Conservation (phyloP, 1,284 basidiomycete genomes). For the Hortiboletus rubellus region DNA sequence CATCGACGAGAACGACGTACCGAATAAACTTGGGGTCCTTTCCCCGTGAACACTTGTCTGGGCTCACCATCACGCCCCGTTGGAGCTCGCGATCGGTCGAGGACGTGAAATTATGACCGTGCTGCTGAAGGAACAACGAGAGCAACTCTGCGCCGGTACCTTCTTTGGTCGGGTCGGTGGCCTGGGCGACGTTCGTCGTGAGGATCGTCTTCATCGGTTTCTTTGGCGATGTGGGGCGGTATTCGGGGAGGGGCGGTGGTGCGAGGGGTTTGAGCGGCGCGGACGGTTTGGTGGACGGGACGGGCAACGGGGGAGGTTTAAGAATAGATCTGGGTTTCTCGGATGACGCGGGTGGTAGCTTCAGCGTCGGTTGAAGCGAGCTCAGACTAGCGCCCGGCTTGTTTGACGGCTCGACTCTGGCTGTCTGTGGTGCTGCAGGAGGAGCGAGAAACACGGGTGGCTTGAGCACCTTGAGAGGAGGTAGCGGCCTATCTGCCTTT, state of each 20-base stretch:
- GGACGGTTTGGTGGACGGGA: slow-evolving; percentile 14
- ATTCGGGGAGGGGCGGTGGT: slow-evolving; percentile 21
- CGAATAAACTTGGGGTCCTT: slow-evolving; percentile 34
- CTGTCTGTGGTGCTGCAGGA: neutral
- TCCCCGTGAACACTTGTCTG: slow-evolving; percentile 31
- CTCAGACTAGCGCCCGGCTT: neutral
- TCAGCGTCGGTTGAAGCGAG: slow-evolving; percentile 4
- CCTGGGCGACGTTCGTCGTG: slow-evolving; percentile 43
- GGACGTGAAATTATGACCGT: slow-evolving; percentile 34
- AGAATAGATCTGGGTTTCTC: slow-evolving; percentile 28
- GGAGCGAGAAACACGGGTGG: slow-evolving; percentile 12
- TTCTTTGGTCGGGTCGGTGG: slow-evolving; percentile 45
- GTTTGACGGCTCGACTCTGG: neutral
- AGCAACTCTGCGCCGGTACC: slow-evolving; percentile 39
- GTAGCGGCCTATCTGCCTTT: neutral
- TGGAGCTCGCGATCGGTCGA: slow-evolving; percentile 41
- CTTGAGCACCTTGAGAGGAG: slow-evolving; percentile 20
- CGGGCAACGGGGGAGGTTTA: slow-evolving; percentile 29
- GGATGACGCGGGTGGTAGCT: neutral
- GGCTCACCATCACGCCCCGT: slow-evolving; percentile 36
- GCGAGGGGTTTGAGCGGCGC: slow-evolving; percentile 27
- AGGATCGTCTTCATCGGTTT: slow-evolving; percentile 44
- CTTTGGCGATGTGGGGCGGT: slow-evolving; percentile 14
- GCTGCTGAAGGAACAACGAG: slow-evolving; percentile 41
- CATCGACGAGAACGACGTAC: slow-evolving; percentile 15